Conservation (phyloP, 257 asterid genomes). For the Lithospermum erythrorhizon region DNA sequence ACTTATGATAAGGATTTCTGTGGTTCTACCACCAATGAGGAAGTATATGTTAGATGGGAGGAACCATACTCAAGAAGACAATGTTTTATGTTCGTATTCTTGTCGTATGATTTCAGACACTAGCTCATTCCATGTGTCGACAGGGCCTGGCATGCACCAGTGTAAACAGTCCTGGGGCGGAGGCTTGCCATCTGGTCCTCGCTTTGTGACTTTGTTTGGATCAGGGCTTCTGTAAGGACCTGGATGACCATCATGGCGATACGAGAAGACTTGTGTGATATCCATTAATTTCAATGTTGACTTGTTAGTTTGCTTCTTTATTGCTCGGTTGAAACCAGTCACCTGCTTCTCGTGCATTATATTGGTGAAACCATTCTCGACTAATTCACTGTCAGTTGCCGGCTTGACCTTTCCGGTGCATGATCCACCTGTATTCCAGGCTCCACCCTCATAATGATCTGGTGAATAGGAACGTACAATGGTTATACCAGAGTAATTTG, state of each 20-base stretch:
- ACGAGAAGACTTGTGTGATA: constrained; percentile 30
- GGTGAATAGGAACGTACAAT: constrained; percentile 52
- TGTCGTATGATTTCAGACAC: constrained; percentile 37
- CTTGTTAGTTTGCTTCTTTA: constrained; percentile 7
- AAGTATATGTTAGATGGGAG: not conserved
- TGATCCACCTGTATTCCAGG: constrained; percentile 59
- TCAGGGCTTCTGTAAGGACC: constrained; percentile 51
- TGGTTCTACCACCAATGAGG: not conserved
- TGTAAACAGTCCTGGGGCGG: constrained; percentile 79
- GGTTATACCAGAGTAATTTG: constrained; percentile 21
- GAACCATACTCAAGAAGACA: not conserved
- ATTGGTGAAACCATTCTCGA: constrained; percentile 19
- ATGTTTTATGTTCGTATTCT: not conserved
- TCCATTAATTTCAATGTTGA: constrained; percentile 39
- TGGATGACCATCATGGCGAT: constrained; percentile 86
- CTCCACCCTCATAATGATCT: constrained; percentile 65
- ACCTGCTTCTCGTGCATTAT: constrained; percentile 33
- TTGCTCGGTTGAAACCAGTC: constrained; percentile 40
- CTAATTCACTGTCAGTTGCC: constrained; percentile 31
- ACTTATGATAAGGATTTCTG: no score
- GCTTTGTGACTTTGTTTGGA: constrained; percentile 38
- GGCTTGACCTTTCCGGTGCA: constrained; percentile 52
- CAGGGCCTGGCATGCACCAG: constrained; percentile 97
- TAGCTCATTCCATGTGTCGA: constrained; percentile 89
- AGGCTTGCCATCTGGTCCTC: constrained; percentile 1